A percentile compares a stretch with the other conserved stretches of the same genome.
Evolutionary conservation across 108 stramenopile genomes (phyloP).

Genomic region (Cylindrotheca closterium): DNA sequence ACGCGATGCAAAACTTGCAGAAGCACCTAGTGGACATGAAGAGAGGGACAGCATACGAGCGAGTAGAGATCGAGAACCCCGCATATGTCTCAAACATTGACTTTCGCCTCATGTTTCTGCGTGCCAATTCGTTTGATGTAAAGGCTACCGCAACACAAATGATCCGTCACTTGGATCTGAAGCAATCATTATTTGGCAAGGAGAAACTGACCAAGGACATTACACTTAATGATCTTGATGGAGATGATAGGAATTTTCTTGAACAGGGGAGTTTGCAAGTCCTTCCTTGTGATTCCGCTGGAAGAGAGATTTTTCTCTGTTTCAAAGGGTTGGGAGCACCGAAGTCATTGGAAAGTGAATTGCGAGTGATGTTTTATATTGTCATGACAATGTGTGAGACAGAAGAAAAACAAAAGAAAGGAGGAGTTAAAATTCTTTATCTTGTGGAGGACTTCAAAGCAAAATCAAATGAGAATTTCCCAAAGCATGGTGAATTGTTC

Average conservation of each 20-base stretch:
- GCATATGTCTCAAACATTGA: slow-evolving; percentile 12
- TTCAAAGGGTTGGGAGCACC: slow-evolving; percentile 2
- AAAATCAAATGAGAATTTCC: not conserved
- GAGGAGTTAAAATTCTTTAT: slow-evolving; percentile 3
- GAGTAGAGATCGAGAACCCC: slow-evolving; percentile 5
- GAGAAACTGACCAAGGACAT: slow-evolving; percentile 15
- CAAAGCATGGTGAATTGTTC: not conserved
- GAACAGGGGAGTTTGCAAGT: slow-evolving; percentile 11
- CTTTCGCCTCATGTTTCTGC: slow-evolving; percentile 35
- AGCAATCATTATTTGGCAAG: slow-evolving; percentile 15
- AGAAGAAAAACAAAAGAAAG: slow-evolving; percentile 14
- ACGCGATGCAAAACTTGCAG: not conserved
- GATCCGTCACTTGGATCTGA: slow-evolving; percentile 16
- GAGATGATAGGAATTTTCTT: slow-evolving; percentile 7
- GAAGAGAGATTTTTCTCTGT: slow-evolving; percentile 4
- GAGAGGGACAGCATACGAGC: slow-evolving; percentile 3
- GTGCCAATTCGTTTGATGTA: slow-evolving; percentile 18
- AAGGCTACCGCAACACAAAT: slow-evolving; percentile 11
- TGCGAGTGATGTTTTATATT: slow-evolving; percentile 1
- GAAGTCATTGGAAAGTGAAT: not conserved
- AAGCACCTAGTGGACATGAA: not conserved
- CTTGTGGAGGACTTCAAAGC: not conserved
- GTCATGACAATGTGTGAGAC: slow-evolving; percentile 6
- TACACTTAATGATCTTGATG: slow-evolving; percentile 10
- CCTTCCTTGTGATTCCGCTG: slow-evolving; percentile 13